Evolutionary conservation across 176 grass and related monocot genomes (phyloP).

Genomic region (Hordeum marinum): DNA sequence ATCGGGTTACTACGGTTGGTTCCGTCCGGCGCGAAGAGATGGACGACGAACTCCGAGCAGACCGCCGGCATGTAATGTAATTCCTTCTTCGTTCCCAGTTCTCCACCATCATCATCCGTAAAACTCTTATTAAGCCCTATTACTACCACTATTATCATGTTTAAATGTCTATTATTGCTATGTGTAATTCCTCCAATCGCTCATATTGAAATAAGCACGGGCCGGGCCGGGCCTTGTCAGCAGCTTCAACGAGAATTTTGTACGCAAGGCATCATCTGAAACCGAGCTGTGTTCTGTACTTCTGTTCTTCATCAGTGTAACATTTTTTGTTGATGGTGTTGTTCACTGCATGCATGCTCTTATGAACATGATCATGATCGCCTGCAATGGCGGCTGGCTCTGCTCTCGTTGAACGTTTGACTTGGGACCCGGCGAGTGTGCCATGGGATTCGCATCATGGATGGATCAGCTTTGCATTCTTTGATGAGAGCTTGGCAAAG

Average conservation of each 20-base stretch:
- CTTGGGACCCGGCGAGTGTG: too few relatives aligned
- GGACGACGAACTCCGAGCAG: background rate
- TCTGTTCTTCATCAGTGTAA: background rate
- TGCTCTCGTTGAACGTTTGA: too few relatives aligned
- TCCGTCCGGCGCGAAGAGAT: constrained; percentile 37
- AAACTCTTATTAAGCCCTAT: constrained; percentile 24
- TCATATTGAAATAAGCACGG: constrained; percentile 51
- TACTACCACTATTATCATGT: background rate
- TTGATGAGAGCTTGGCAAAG: too few relatives aligned
- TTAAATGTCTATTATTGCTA: constrained; percentile 51
- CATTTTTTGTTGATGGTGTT: background rate
- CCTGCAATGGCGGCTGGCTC: too few relatives aligned
- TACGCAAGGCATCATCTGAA: constrained; percentile 20
- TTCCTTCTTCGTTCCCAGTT: constrained; percentile 24
- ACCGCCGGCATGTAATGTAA: constrained; percentile 4
- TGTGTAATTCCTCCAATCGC: constrained; percentile 48
- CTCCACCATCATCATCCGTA: background rate
- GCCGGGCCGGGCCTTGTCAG: constrained; percentile 28
- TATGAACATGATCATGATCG: background rate
- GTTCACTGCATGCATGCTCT: background rate
- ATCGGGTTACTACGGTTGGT: constrained; percentile 16
- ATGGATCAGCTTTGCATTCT: too few relatives aligned
- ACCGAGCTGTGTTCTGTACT: background rate
- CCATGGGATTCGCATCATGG: too few relatives aligned
- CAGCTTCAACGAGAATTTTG: constrained; percentile 42